These are phyloP conservation scores for Penicillium sumatraense DNA, from an alignment of 2,329 filamentous ascomycete genomes.

Conservation along the genomic window DNA sequence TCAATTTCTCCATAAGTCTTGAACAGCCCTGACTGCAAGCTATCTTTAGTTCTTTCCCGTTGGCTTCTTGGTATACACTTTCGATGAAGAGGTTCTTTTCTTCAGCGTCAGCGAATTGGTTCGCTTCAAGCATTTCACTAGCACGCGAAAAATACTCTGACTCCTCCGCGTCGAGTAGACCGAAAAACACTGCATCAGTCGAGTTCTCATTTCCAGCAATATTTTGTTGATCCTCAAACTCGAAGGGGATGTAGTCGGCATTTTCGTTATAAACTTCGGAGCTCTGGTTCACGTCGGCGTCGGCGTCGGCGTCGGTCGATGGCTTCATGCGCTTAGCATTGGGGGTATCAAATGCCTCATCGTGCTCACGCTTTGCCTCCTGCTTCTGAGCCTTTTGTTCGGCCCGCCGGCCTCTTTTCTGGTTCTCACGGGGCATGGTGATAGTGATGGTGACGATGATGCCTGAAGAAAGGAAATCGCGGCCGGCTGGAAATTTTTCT, in stretches of 20 bases:
- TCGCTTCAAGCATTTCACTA: slow-evolving; percentile 85
- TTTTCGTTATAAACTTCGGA: slow-evolving; percentile 24
- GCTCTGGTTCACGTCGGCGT: slow-evolving; percentile 19
- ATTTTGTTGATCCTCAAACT: slow-evolving; percentile 27
- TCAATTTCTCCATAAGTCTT: slow-evolving; percentile 86
- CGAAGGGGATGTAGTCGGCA: slow-evolving; percentile 46
- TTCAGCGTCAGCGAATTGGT: slow-evolving; percentile 80
- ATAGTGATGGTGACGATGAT: too few species aligned
- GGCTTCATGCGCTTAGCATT: slow-evolving; percentile 47
- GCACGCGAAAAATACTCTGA: slow-evolving; percentile 93
- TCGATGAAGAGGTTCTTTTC: slow-evolving; percentile 73
- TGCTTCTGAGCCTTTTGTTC: slow-evolving; percentile 46
- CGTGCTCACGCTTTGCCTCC: slow-evolving; percentile 42
- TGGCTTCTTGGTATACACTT: slow-evolving; percentile 83
- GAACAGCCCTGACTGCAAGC: slow-evolving; percentile 96
- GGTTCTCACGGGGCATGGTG: slow-evolving; percentile 55
- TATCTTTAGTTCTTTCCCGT: slow-evolving; percentile 93
- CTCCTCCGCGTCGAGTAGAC: slow-evolving; percentile 88
- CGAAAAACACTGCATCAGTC: slow-evolving; percentile 79
- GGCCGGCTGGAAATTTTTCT: slow-evolving; percentile 32
- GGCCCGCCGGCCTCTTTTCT: slow-evolving; percentile 52
- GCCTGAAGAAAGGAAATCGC: slow-evolving; percentile 10
- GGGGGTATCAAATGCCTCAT: slow-evolving; percentile 38
- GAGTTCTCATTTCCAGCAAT: slow-evolving; percentile 28
- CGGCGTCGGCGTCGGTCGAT: slow-evolving; percentile 20